Base-by-base conservation (phyloP, 2,329 filamentous ascomycete genomes). In the Pseudogymnoascus sp. region DNA sequence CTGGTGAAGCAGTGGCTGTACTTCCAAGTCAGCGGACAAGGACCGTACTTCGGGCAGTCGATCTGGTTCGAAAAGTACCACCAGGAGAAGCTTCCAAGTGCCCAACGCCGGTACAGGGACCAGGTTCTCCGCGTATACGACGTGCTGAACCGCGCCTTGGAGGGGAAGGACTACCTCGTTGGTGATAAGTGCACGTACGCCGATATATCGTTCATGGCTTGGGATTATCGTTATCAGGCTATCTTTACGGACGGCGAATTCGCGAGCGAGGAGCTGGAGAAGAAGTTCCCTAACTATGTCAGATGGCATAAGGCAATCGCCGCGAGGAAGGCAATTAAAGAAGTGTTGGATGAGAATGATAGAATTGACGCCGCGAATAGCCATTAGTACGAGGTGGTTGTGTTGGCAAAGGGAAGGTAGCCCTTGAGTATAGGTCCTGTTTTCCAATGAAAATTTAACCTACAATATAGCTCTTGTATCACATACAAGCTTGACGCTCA, bases 51-150 rank as follows among this genome's bases (percentile, higher is more conserved):
- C 20, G 67, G 67, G 2, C 67, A 69, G 61, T 59, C 62, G 37
- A 63, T 57, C 9, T 73, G 71, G 71, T 74, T 74, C 63, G 33
- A 16, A 6, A 63, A 60, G 4, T 70, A 64, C 57, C 72, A 74
- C 62, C 36, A 66, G 0, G 77, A 79, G 66, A 71, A 76, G 62
- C 6, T 81, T 7, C 70, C 70, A 1, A 74, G 70, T 20, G 78
- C 77, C 4, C 66, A 75, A 16, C 69, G 74, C 11, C 69, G 78
- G 14, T 81, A 81, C 67, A 64, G 61, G 12, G 71, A 74, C 7
- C 77, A 81, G 65, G 71, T 76, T 36, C 69, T 72, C 36, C 73
- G 78, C 8, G 73, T 80, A 2, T 70, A 74, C 0, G 65, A 67
- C 2, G 77, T 80, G 2, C 60, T 81, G 39, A 74, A 80, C 16